phyloP scores from a whole-genome alignment of 306 rosid genomes.

The Lathyrus aphaca region DNA sequence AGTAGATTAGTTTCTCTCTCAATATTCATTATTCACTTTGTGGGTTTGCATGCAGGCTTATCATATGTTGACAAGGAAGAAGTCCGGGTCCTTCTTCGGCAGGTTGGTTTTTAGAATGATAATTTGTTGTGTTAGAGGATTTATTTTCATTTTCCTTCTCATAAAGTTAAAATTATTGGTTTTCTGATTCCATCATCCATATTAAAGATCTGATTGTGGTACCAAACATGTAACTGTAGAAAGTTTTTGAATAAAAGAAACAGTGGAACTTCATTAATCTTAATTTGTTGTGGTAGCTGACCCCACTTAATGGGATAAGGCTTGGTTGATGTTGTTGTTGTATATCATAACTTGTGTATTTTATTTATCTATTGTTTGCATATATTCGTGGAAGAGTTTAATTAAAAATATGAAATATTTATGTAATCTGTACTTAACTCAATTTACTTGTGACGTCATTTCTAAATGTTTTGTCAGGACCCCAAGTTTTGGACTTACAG shows the following conservation, averaged over 20 bases:
- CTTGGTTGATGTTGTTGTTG: no score
- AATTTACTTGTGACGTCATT: conserved; percentile 19
- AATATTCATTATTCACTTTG: conserved; percentile 39
- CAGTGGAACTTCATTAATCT: conserved; percentile 4
- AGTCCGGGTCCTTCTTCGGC: conserved; percentile 89
- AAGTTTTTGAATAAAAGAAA: conserved; percentile 25
- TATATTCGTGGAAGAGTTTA: conserved; percentile 26
- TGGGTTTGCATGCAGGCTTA: conserved; percentile 65
- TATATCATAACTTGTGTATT: conserved; percentile 11
- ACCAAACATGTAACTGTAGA: background rate
- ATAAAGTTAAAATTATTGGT: conserved; percentile 8
- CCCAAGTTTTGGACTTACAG: conserved; percentile 91
- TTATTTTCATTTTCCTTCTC: background rate
- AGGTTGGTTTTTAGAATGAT: conserved; percentile 66
- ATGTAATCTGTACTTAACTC: conserved; percentile 17
- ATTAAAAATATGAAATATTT: conserved; percentile 21
- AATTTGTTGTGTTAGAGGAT: conserved; percentile 19
- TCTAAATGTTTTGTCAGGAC: conserved; percentile 60
- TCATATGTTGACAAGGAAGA: conserved; percentile 97
- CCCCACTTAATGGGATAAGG: no score
- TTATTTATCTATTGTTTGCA: conserved; percentile 11
- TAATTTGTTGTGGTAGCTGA: no score
- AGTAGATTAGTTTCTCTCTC: conserved; percentile 37
- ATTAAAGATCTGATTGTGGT: conserved; percentile 29
- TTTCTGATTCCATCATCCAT: conserved; percentile 27